These are phyloP conservation scores for Solanum pimpinellifolium DNA, from an alignment of 257 asterid genomes.

Conservation along the genomic window DNA sequence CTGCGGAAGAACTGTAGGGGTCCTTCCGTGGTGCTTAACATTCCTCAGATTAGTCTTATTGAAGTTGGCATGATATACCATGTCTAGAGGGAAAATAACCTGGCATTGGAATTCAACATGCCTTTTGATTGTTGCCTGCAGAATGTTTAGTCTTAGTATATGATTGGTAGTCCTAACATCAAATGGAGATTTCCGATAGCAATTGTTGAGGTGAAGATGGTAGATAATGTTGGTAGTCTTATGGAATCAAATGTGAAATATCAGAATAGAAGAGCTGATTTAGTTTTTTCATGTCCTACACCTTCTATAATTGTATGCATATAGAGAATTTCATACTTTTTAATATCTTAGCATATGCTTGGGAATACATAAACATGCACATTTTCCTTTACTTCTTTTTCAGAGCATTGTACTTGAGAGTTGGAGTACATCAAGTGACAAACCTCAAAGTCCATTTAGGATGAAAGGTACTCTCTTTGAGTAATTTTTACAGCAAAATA, in stretches of 20 bases:
- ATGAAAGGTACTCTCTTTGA: background rate
- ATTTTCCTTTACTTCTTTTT: background rate
- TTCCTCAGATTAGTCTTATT: constrained; percentile 23
- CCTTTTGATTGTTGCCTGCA: background rate
- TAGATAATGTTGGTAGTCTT: background rate
- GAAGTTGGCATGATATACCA: constrained; percentile 34
- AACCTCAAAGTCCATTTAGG: background rate
- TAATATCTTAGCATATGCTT: background rate
- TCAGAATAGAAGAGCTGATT: background rate
- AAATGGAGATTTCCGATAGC: background rate
- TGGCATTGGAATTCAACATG: background rate
- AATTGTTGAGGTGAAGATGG: background rate
- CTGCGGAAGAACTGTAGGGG: constrained; percentile 28
- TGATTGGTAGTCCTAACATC: background rate
- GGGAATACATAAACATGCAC: background rate
- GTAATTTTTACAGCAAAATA: background rate
- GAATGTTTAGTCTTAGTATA: background rate
- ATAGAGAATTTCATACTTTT: background rate
- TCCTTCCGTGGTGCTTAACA: constrained; percentile 18
- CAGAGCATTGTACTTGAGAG: background rate
- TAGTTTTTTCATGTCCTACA: background rate
- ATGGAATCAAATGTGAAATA: background rate
- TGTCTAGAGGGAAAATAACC: background rate
- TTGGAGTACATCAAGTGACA: background rate
- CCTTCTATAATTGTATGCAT: background rate